Evolutionary conservation across 78 protist species (phyloP).

Genomic region (Protostelium mycophagum): DNA sequence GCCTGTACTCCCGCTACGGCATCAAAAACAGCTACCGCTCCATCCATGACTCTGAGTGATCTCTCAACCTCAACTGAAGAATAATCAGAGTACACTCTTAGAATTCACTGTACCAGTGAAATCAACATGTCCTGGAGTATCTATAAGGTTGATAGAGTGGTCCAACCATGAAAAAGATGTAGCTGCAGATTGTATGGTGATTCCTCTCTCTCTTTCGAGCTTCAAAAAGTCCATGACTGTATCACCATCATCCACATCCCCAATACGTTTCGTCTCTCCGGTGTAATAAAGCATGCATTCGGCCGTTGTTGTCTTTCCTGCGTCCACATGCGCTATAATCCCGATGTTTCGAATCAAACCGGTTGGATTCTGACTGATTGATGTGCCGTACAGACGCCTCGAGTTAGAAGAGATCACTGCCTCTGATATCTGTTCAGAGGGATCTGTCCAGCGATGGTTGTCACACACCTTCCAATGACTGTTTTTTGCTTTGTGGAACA

Average conservation of each 20-base stretch:
- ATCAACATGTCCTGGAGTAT: constrained; percentile 98
- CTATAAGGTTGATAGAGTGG: constrained; percentile 77
- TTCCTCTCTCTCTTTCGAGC: constrained; percentile 90
- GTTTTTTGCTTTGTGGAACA: too few species aligned
- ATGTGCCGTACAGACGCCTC: too few species aligned
- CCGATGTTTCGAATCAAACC: constrained; percentile 81
- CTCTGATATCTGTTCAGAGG: too few species aligned
- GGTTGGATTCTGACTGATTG: not conserved
- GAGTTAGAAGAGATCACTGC: too few species aligned
- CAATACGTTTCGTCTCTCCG: constrained; percentile 57
- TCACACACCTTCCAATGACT: too few species aligned
- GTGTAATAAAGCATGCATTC: constrained; percentile 91
- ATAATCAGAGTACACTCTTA: not conserved
- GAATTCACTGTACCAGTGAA: constrained; percentile 45
- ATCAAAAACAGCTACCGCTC: constrained; percentile 81
- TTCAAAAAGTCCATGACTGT: constrained; percentile 87
- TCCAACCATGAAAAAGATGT: constrained; percentile 75
- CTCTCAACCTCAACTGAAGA: constrained; percentile 83
- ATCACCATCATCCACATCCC: constrained; percentile 87
- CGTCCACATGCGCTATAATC: constrained; percentile 95
- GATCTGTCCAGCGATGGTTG: too few species aligned
- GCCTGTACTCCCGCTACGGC: constrained; percentile 92
- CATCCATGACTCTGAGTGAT: constrained; percentile 81
- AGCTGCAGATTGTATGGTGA: constrained; percentile 88
- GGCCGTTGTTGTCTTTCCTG: constrained; percentile 92